Conservation (phyloP, 306 rosid species). For the Erythrophleum fordii region DNA sequence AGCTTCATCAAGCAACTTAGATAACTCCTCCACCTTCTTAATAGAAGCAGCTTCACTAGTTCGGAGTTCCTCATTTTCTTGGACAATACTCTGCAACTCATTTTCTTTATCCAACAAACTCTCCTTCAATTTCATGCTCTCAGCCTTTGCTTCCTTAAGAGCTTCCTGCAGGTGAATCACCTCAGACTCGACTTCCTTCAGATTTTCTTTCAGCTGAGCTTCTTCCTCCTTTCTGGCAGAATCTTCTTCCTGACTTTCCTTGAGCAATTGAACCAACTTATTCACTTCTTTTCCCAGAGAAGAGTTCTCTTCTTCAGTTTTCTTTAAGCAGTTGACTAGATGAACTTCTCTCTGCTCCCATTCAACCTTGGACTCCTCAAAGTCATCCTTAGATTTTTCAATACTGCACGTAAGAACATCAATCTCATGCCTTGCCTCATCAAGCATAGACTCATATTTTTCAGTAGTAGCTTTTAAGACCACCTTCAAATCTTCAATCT, state of each 20-base stretch:
- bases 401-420: conserved; percentile 55
- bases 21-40: conserved; percentile 74
- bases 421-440: conserved; percentile 70
- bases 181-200: conserved; percentile 94
- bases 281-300: conserved; percentile 68
- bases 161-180: conserved; percentile 89
- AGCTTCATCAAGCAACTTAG: conserved; percentile 84
- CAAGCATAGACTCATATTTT: conserved; percentile 72
- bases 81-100: conserved; percentile 73
- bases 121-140: conserved; percentile 86
- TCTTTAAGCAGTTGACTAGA: conserved; percentile 66
- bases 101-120: conserved; percentile 82
- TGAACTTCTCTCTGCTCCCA: conserved; percentile 85
- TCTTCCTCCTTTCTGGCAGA: conserved; percentile 73
- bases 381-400: conserved; percentile 59
- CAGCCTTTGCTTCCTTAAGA: conserved; percentile 70
- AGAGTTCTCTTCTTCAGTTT: conserved; percentile 69
- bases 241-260: conserved; percentile 71
- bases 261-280: conserved; percentile 69
- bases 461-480: conserved; percentile 74
- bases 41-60: conserved; percentile 66
- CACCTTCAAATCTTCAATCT: conserved; percentile 73
- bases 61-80: conserved; percentile 82
- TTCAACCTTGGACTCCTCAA: conserved; percentile 59
- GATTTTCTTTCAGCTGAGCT: conserved; percentile 71